Conservation (phyloP, 2,329 filamentous ascomycete genomes). For the Penicillium freii region DNA sequence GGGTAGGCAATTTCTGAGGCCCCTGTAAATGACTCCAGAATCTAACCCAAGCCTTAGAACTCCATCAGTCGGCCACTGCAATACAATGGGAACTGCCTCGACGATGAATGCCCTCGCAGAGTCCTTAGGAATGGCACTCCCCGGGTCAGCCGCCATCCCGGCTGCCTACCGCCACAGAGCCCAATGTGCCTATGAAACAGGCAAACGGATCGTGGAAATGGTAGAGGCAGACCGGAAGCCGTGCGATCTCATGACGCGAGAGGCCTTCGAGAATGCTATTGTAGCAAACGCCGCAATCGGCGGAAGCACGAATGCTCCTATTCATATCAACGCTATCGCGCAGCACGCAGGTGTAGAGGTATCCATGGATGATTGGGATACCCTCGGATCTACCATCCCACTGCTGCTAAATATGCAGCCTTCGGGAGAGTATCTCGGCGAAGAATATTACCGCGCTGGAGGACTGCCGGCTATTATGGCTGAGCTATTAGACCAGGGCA, state of each 20-base stretch:
- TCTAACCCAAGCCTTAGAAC: conserved; percentile 31
- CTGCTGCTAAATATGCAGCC: conserved; percentile 57
- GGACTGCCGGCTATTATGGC: conserved; percentile 55
- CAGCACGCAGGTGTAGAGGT: conserved; percentile 54
- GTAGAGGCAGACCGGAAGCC: conserved; percentile 50
- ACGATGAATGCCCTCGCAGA: conserved; percentile 56
- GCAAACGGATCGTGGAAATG: conserved; percentile 52
- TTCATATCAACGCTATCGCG: conserved; percentile 56
- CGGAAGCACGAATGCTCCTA: conserved; percentile 57
- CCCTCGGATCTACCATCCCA: conserved; percentile 50
- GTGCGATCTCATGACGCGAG: conserved; percentile 55
- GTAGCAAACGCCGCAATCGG: conserved; percentile 56
- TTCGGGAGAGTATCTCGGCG: conserved; percentile 53
- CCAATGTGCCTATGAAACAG: conserved; percentile 51
- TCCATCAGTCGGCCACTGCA: conserved; percentile 51
- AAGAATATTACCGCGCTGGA: conserved; percentile 56
- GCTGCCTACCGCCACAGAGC: conserved; percentile 51
- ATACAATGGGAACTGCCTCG: conserved; percentile 55
- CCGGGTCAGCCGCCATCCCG: conserved; percentile 53
- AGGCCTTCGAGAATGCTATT: conserved; percentile 58
- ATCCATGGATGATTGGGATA: conserved; percentile 55
- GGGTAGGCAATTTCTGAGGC: conserved; percentile 29
- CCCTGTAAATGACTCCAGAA: background rate
- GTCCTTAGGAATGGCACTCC: conserved; percentile 54
- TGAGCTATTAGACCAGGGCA: conserved; percentile 51